These are phyloP conservation scores for Penicillium verrucosum DNA, from an alignment of 2,329 filamentous ascomycete species.

Conservation along the genomic window DNA sequence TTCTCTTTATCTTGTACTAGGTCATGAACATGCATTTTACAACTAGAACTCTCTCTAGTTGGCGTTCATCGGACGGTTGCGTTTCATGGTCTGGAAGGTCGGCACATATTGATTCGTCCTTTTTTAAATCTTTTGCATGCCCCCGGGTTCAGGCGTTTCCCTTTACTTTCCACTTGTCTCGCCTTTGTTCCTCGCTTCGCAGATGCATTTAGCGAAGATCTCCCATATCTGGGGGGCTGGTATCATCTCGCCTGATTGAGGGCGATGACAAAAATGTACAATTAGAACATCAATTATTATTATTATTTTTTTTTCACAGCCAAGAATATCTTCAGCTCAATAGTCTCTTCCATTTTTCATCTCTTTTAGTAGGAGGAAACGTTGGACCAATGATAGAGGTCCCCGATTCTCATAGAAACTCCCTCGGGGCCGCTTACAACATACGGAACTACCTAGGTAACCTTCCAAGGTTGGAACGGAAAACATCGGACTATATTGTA, in stretches of 20 bases:
- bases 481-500: not conserved
- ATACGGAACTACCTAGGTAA: not conserved
- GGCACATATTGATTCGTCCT: slow-evolving; percentile 2
- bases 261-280: slow-evolving; percentile 5
- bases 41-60: slow-evolving; percentile 8
- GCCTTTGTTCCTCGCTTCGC: not conserved
- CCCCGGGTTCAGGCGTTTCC: not conserved
- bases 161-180: not conserved
- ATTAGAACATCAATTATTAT: not conserved
- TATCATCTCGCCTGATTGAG: not conserved
- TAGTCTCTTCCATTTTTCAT: not conserved
- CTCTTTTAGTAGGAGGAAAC: not conserved
- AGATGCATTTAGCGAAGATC: slow-evolving; percentile 3
- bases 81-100: slow-evolving; percentile 1
- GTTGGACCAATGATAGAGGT: not conserved
- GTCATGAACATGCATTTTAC: slow-evolving; percentile 8
- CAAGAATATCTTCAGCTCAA: not conserved
- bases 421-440: no score
- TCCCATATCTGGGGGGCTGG: not conserved
- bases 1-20: slow-evolving; percentile 1
- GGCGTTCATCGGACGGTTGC: slow-evolving; percentile 6
- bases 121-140: slow-evolving; percentile 4
- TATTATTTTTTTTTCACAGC: not conserved
- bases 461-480: no score
- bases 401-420: not conserved